Conservation (phyloP, 179 eudicot genomes). For the Patellifolia procumbens region DNA sequence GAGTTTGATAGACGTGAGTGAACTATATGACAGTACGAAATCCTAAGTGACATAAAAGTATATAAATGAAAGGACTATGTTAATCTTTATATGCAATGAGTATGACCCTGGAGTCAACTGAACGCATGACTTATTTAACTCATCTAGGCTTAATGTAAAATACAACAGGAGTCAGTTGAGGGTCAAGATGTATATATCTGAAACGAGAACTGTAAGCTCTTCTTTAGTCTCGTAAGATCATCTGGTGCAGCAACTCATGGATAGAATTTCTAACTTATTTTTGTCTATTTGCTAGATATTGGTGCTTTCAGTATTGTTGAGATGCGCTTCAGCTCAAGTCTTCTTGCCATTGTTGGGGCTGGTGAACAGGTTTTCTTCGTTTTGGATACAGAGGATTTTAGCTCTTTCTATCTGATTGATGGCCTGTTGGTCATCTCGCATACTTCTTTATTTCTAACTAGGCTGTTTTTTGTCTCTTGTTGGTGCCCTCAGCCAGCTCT, state of each 20-base stretch:
- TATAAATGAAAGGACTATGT: neutral
- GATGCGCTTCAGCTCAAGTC: constrained; percentile 83
- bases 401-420: constrained; percentile 20
- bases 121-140: neutral
- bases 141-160: neutral
- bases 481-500: constrained; percentile 66
- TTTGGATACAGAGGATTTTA: constrained; percentile 13
- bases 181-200: neutral
- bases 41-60: neutral
- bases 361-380: constrained; percentile 76
- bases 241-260: neutral
- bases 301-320: constrained; percentile 88
- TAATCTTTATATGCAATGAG: neutral
- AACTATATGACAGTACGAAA: neutral
- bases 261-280: constrained; percentile 8
- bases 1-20: neutral
- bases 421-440: neutral
- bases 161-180: too few species aligned
- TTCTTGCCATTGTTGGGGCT: constrained; percentile 96
- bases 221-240: neutral
- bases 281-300: constrained; percentile 44
- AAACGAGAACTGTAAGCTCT: neutral
- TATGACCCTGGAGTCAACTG: neutral
- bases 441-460: constrained; percentile 22
- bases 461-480: constrained; percentile 24